Base-by-base conservation (phyloP, 768 basidiomycete genomes). In the Ramaria rubella region DNA sequence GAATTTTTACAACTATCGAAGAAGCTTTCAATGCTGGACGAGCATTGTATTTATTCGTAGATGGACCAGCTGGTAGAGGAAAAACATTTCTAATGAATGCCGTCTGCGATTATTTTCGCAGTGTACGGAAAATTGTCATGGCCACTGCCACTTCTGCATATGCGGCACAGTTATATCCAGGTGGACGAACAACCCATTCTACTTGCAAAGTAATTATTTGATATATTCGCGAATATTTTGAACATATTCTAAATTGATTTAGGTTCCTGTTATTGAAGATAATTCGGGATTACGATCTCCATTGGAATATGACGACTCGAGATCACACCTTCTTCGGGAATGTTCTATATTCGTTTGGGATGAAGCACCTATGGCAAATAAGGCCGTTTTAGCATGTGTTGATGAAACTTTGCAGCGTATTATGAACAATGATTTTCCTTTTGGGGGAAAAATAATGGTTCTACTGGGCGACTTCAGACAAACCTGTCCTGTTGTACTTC, bases 331-430 rank as follows among this genome's bases (percentile, higher is more conserved):
- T n/a, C 66, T 77, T 6, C 57, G 52, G 0, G 57, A 68, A 21
- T 63, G 71, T 0, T 43, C 62, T 1, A 52, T 70, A 0, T 66
- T 75, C 24, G 66, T 72, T 2, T 75, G 74, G 72, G 76, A 77
- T 61, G 75, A 77, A 61, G 68, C 70, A 4, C 75, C 76, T 1
- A 74, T 74, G 70, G 71, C 69, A 15, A 72, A 75, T 50, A 62
- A 58, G 23, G 67, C 72, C 0, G 71, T 69, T 0, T 51, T 73
- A 0, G 49, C 58, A 9, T 73, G 72, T 53, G 67, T 75, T 11
- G 69, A 76, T 38, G 69, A 71, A 15, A 61, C 67, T 0, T 69
- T 66, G 27, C 65, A 66, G 3, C 59, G 59, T 6, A 59, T 71
- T 26, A 70, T 64, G 63, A 43, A 59, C 4, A 67, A 23, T 12